Conservation (phyloP, 306 rosid genomes). For the Luffa acutangula region DNA sequence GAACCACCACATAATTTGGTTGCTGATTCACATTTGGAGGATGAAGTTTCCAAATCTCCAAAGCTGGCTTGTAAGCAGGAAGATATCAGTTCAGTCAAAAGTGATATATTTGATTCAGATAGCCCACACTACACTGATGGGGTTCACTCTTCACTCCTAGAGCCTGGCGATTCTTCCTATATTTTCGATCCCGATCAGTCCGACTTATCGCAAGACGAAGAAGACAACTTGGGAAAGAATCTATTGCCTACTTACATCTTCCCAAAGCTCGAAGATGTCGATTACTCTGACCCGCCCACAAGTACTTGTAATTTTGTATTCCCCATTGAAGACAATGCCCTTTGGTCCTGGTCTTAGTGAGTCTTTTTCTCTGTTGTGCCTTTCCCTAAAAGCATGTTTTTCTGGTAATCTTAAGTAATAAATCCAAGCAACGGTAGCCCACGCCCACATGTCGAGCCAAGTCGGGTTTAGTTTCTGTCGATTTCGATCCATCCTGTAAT, state of each 20-base stretch:
- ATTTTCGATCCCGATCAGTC: slow-evolving; percentile 33
- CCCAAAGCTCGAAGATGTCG: slow-evolving; percentile 48
- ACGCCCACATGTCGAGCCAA: neutral
- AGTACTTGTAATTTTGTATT: slow-evolving; percentile 52
- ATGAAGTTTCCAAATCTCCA: slow-evolving; percentile 45
- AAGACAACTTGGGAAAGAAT: slow-evolving; percentile 37
- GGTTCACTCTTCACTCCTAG: slow-evolving; percentile 42
- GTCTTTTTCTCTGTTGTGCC: neutral
- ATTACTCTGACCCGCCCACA: slow-evolving; percentile 49
- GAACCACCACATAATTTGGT: slow-evolving; percentile 16
- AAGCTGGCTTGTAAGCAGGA: slow-evolving; percentile 38
- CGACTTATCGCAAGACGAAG: slow-evolving; percentile 71
- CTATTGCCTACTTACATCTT: slow-evolving; percentile 45
- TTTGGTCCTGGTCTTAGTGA: slow-evolving; percentile 71
- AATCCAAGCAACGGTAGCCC: neutral
- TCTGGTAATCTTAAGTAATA: neutral
- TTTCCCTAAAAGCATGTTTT: slow-evolving; percentile 1
- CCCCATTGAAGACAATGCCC: slow-evolving; percentile 54
- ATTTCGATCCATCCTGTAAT: neutral
- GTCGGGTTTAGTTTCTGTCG: neutral
- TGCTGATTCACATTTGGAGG: slow-evolving; percentile 30
- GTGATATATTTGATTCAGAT: slow-evolving; percentile 62
- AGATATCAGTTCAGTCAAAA: slow-evolving; percentile 46
- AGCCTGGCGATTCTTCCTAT: slow-evolving; percentile 45
- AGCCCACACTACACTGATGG: slow-evolving; percentile 57